These are phyloP conservation scores for Pseudogymnoascus sp. DNA, from an alignment of 2,329 filamentous ascomycete genomes.

Conservation along the genomic window DNA sequence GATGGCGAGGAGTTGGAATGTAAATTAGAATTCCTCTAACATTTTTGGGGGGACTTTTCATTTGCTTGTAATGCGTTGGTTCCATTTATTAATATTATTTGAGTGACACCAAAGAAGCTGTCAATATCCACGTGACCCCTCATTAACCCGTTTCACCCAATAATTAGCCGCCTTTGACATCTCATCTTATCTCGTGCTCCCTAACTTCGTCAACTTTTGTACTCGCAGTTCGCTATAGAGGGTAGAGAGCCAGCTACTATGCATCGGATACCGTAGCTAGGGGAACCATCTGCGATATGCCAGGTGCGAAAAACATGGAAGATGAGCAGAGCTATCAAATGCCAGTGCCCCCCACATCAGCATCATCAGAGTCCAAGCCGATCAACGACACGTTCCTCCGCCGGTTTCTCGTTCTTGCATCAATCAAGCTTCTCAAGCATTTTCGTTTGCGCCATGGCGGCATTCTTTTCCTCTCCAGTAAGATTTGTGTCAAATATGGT, in stretches of 20 bases:
- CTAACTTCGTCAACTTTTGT: neutral
- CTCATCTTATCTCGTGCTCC: neutral
- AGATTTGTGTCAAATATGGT: conserved; percentile 31
- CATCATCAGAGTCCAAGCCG: conserved; percentile 4
- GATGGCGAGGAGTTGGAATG: too few species aligned
- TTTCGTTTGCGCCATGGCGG: conserved; percentile 1
- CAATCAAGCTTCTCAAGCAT: conserved; percentile 11
- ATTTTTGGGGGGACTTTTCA: too few species aligned
- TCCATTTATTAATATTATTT: too few species aligned
- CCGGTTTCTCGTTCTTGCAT: conserved; percentile 4
- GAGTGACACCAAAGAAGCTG: neutral
- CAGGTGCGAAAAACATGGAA: neutral
- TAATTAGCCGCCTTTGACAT: neutral
- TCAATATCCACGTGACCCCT: neutral
- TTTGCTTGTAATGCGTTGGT: too few species aligned
- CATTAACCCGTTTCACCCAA: neutral
- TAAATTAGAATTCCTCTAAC: too few species aligned
- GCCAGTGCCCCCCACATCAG: neutral
- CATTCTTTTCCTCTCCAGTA: neutral
- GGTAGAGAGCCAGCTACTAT: neutral
- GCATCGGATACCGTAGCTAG: neutral
- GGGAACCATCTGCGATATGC: neutral
- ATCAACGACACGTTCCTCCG: conserved; percentile 1
- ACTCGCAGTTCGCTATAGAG: neutral
- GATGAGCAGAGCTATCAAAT: neutral